Conservation (phyloP, 257 asterid species). For the Primulina tabacum region DNA sequence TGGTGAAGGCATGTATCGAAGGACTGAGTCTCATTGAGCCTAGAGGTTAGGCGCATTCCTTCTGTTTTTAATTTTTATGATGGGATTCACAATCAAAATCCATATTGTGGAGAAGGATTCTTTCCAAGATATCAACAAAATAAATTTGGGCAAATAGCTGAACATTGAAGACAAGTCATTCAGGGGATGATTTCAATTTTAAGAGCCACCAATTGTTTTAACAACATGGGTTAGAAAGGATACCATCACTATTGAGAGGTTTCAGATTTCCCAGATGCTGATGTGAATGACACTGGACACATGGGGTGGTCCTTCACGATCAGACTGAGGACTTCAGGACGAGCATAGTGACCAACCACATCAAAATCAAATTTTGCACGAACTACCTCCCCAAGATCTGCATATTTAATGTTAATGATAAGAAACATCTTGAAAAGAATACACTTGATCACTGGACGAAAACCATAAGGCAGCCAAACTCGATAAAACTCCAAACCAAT, state of each 20-base stretch:
- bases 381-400: conserved; percentile 89
- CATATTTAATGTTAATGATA: background rate
- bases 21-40: no score
- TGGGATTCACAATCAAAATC: background rate
- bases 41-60: background rate
- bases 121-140: background rate
- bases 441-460: background rate
- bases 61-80: background rate
- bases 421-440: background rate
- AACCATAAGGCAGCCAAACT: background rate
- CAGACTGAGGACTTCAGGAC: conserved; percentile 87
- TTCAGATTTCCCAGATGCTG: conserved; percentile 53
- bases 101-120: background rate
- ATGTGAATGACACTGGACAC: conserved; percentile 66
- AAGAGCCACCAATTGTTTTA: background rate
- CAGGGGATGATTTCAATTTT: background rate
- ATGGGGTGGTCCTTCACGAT: conserved; percentile 72
- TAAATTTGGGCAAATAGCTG: conserved; percentile 21
- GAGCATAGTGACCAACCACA: conserved; percentile 91
- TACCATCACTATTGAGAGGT: conserved; percentile 30
- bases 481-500: background rate
- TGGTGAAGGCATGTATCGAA: no score
- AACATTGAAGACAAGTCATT: conserved; percentile 16
- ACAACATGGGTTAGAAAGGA: background rate
- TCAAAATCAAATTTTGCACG: conserved; percentile 93